phyloP scores from a whole-genome alignment of 78 protist species.

The Dictyostelium brefeldianum region DNA sequence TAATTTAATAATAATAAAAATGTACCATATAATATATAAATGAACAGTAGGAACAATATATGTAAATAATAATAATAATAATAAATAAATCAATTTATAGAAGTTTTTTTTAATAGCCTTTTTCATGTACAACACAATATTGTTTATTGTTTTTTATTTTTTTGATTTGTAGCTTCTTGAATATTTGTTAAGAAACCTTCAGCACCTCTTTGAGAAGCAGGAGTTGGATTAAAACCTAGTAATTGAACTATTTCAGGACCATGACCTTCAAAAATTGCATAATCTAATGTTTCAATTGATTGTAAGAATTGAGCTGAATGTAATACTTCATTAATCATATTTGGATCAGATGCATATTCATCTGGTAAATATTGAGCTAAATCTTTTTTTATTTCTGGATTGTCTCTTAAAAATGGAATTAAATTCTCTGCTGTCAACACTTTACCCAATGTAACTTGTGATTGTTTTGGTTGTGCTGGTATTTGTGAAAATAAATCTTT shows the following conservation, averaged over 20 bases:
- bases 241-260: conserved; percentile 25
- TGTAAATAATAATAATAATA: too few species aligned
- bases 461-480: conserved; percentile 2
- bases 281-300: conserved; percentile 39
- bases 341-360: background rate
- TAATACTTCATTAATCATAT: conserved; percentile 7
- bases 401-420: conserved; percentile 4
- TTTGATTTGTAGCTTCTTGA: conserved; percentile 51
- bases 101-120: background rate
- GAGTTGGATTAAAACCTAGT: conserved; percentile 44
- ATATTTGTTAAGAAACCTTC: conserved; percentile 43
- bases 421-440: conserved; percentile 46
- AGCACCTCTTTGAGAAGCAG: background rate
- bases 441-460: conserved; percentile 15
- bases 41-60: too few species aligned
- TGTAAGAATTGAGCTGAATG: conserved; percentile 48
- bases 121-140: background rate
- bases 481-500: conserved; percentile 25
- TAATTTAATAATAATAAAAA: too few species aligned
- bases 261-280: conserved; percentile 77
- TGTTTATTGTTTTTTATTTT: conserved; percentile 22
- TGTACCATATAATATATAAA: too few species aligned
- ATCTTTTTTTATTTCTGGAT: conserved; percentile 29
- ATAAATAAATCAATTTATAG: too few species aligned
- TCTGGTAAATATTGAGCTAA: conserved; percentile 44